These are phyloP conservation scores for Picocystis sp. DNA, from an alignment of 163 green algal species.

Conservation along the genomic window DNA sequence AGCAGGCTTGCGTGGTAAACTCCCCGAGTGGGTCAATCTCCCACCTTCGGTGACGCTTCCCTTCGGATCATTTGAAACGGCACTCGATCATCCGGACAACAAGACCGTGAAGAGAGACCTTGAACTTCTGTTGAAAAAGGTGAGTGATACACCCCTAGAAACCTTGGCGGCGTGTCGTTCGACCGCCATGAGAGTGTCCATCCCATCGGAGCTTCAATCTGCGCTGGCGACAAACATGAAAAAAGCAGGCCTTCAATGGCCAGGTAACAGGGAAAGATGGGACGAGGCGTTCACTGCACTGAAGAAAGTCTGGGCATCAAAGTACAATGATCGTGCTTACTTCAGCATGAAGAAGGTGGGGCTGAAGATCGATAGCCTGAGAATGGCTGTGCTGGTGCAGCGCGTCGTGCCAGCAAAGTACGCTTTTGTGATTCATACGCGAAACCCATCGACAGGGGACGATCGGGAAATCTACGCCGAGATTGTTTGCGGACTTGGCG, in stretches of 20 bases:
- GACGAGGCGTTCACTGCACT: slow-evolving; percentile 32
- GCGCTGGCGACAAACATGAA: slow-evolving; percentile 12
- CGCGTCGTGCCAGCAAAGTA: slow-evolving; percentile 84
- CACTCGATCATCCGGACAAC: slow-evolving; percentile 51
- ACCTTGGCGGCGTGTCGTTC: slow-evolving; percentile 11
- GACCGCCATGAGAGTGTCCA: slow-evolving; percentile 9
- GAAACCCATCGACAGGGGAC: slow-evolving; percentile 75
- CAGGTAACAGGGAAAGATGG: slow-evolving; percentile 20
- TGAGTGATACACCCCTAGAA: slow-evolving; percentile 8
- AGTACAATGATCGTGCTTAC: slow-evolving; percentile 97
- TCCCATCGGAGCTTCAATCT: slow-evolving; percentile 7
- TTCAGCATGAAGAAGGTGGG: slow-evolving; percentile 43
- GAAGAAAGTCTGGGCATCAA: slow-evolving; percentile 87
- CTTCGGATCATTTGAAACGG: slow-evolving; percentile 89
- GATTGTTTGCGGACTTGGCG: slow-evolving; percentile 78
- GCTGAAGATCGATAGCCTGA: slow-evolving; percentile 69
- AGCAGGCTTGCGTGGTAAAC: slow-evolving; percentile 55
- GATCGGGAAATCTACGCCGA: slow-evolving; percentile 48
- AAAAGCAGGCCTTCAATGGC: slow-evolving; percentile 13
- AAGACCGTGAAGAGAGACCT: slow-evolving; percentile 31
- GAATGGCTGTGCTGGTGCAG: slow-evolving; percentile 96
- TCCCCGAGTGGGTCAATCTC: slow-evolving; percentile 70
- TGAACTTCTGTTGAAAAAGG: slow-evolving; percentile 18
- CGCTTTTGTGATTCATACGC: slow-evolving; percentile 98
- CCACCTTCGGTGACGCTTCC: slow-evolving; percentile 78